Percentiles rank a stretch among this genome's conserved stretches.
Conservation (phyloP, 2,329 filamentous ascomycete species). For the Escovopsis sp. region DNA sequence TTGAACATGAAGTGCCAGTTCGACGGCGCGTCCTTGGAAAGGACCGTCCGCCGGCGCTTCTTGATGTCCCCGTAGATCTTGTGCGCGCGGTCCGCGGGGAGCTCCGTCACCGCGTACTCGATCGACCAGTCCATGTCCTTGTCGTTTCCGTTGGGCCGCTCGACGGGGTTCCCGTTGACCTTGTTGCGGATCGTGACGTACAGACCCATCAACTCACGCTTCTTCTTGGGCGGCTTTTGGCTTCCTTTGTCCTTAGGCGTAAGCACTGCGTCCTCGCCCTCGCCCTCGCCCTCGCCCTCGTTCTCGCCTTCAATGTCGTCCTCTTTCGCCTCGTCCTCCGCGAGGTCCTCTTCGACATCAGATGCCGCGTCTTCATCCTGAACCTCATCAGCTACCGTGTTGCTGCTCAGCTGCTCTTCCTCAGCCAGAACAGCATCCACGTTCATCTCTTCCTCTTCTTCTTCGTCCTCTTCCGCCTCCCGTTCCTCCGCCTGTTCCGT, state of each 20-base stretch:
- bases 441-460: not conserved
- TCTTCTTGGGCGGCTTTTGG: not conserved
- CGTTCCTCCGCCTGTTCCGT: too few species aligned
- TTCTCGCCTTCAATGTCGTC: not conserved
- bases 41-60: constrained; percentile 34
- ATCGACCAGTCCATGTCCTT: constrained; percentile 46
- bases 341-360: not conserved
- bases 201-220: constrained; percentile 45
- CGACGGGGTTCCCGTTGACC: constrained; percentile 50
- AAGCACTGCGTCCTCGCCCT: not conserved
- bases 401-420: not conserved
- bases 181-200: constrained; percentile 58
- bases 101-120: constrained; percentile 62
- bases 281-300: constrained; percentile 1
- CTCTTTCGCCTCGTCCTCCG: constrained; percentile 3
- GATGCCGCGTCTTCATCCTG: not conserved
- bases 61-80: constrained; percentile 42
- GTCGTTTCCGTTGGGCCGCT: constrained; percentile 38
- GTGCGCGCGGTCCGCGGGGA: constrained; percentile 29
- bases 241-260: too few species aligned
- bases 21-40: constrained; percentile 27
- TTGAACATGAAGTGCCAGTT: constrained; percentile 33
- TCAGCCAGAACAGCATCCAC: too few species aligned
- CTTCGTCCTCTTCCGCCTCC: not conserved
- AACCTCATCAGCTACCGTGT: not conserved